Evolutionary conservation across 768 basidiomycete genomes (phyloP).

Genomic region (Kwoniella dendrophila): DNA sequence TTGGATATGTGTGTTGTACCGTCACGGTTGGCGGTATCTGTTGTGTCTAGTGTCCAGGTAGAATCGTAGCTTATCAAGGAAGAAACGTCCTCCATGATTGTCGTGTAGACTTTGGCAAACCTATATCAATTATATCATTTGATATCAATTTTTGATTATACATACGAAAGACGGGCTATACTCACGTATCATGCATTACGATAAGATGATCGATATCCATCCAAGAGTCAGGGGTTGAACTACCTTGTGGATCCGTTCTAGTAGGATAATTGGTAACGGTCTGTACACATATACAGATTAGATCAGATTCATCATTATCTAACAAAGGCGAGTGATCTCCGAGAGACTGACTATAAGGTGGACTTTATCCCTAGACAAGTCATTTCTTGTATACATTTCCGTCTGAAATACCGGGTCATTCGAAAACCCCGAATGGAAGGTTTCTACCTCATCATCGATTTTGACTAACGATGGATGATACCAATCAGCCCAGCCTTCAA

Average conservation of each 20-base stretch:
- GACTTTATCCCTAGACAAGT: conserved; percentile 13
- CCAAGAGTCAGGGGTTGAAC: conserved; percentile 3
- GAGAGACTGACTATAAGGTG: conserved; percentile 29
- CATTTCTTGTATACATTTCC: conserved; percentile 14
- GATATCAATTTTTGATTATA: background rate
- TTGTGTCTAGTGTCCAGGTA: background rate
- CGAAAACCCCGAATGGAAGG: conserved; percentile 1
- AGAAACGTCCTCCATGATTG: conserved; percentile 29
- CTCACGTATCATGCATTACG: conserved; percentile 10
- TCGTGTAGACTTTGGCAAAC: conserved; percentile 15
- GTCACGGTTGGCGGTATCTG: background rate
- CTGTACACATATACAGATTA: background rate
- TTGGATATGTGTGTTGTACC: background rate
- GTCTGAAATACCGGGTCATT: conserved; percentile 11
- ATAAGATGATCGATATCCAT: conserved; percentile 16
- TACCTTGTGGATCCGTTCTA: background rate
- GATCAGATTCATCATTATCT: background rate
- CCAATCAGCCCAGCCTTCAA: too few species aligned
- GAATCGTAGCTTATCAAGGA: conserved; percentile 21
- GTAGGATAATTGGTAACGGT: conserved; percentile 15
- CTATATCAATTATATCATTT: background rate
- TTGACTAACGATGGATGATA: too few species aligned
- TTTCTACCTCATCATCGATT: conserved; percentile 10
- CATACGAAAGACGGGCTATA: background rate
- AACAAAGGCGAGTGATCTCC: too few species aligned